Percentiles rank a stretch among this genome's conserved stretches.
These are phyloP conservation scores for Talaromyces sp. DNA, from an alignment of 2,329 filamentous ascomycete species.

Conservation along the genomic window DNA sequence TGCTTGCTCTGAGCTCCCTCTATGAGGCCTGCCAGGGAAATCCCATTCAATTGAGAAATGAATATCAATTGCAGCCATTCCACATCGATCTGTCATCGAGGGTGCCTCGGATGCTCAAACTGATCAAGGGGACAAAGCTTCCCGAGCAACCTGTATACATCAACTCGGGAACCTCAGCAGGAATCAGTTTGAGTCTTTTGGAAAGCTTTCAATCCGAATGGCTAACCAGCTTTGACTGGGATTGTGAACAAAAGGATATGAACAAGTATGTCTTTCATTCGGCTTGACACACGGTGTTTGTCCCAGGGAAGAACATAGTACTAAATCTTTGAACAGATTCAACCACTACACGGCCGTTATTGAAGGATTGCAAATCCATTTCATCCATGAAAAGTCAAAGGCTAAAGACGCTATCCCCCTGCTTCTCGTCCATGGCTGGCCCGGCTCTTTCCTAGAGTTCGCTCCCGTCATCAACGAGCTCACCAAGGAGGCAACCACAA, in stretches of 20 bases:
- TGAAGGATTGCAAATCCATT: conserved; percentile 40
- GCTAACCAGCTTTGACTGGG: not conserved
- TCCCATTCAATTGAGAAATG: not conserved
- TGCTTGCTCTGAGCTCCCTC: not conserved
- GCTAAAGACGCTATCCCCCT: conserved; percentile 50
- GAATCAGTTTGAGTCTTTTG: not conserved
- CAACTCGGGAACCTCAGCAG: not conserved
- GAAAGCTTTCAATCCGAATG: not conserved
- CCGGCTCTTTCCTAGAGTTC: conserved; percentile 37
- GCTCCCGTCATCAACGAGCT: conserved; percentile 33
- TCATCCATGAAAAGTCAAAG: conserved; percentile 50
- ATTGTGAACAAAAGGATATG: not conserved
- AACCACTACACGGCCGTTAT: not conserved
- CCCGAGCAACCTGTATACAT: not conserved
- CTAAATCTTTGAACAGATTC: not conserved
- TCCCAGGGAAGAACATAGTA: not conserved
- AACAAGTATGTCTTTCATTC: not conserved
- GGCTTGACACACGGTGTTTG: not conserved
- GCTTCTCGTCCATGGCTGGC: conserved; percentile 44
- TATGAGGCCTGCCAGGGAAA: not conserved
- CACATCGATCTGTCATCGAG: conserved; percentile 8
- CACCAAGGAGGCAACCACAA: conserved; percentile 28
- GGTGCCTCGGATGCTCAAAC: not conserved
- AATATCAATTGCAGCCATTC: not conserved
- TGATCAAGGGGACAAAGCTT: not conserved